phyloP scores from a whole-genome alignment of 1,284 basidiomycete species.

The Rhodotorula sp. region DNA sequence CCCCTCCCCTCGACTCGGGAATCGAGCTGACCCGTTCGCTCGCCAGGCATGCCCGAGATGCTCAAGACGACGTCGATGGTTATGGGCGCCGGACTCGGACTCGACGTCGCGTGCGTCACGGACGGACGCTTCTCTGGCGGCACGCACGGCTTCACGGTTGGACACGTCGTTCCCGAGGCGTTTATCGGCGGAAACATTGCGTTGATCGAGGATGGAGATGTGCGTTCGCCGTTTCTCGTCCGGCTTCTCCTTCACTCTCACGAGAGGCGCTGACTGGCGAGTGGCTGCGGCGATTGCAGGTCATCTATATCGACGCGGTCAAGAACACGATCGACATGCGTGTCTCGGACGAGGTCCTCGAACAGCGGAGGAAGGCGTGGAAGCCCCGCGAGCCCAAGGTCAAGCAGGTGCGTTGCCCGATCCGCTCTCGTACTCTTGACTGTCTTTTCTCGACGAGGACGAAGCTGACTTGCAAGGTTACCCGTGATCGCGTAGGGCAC shows the following conservation, averaged over 20 bases:
- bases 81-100: conserved; percentile 87
- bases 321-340: conserved; percentile 74
- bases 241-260: neutral
- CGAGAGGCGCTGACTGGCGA: neutral
- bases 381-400: conserved; percentile 80
- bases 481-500: conserved; percentile 49
- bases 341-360: conserved; percentile 69
- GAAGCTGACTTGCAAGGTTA: neutral
- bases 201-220: conserved; percentile 80
- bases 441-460: neutral
- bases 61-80: conserved; percentile 87
- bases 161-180: conserved; percentile 75
- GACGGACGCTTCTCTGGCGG: conserved; percentile 96
- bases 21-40: neutral
- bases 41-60: conserved; percentile 87
- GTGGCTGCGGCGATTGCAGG: neutral
- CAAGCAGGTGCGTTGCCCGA: conserved; percentile 44
- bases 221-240: conserved; percentile 59
- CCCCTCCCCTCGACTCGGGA: neutral
- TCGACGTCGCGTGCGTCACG: conserved; percentile 87
- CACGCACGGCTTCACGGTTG: conserved; percentile 85
- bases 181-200: conserved; percentile 81
- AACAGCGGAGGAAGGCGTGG: conserved; percentile 65
- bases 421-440: neutral
- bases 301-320: conserved; percentile 56